Base-by-base conservation (phyloP, 805 yeast species). In the Teunomyces barrocoloradensis region DNA sequence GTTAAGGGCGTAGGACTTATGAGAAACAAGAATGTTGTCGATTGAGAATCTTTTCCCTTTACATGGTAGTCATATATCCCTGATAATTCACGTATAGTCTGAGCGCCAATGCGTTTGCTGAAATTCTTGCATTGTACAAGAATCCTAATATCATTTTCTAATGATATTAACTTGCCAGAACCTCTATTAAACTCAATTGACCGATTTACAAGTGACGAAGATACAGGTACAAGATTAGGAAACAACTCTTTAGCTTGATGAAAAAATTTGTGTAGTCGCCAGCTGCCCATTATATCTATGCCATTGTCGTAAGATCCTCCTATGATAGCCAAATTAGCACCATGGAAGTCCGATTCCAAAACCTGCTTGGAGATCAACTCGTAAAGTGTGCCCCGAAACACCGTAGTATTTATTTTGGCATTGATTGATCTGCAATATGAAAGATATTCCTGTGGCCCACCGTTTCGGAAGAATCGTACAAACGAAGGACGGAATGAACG, bases 261-360 rank as follows among this genome's bases (percentile, higher is more conserved):
- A 12, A 43, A 57, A 56, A 59, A 58, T 36, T 51, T 54, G 23
- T 53, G 46, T 41, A 74, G 59, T 45, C 76, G 63, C 85, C 85
- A 80, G 36, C 65, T 65, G 0, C 84, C 85, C 17, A 76, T 57
- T 4, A 82, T 57, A 55, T 82, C 87, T 3, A 81, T 65, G 0
- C 87, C 87, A 44, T 75, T 69, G 53, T 82, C 87, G 43, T 74
- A 72, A 1, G 80, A 67, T 1, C 85, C 84, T 1, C 87, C 87
- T 34, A 69, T 73, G 36, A 78, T 74, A 1, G 66, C 50, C 40
- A 80, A 47, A 29, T 68, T 57, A 12, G 56, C 53, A 38, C 78
- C 66, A 15, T 68, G 59, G 21, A 80, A 65, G n/a, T 60, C 53
- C 1, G 61, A 42, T 47, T 68, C 65, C 3, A 82, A 60, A 30